These are phyloP conservation scores for Cercospora sojina DNA, from an alignment of 2,329 filamentous ascomycete genomes.

Conservation along the genomic window DNA sequence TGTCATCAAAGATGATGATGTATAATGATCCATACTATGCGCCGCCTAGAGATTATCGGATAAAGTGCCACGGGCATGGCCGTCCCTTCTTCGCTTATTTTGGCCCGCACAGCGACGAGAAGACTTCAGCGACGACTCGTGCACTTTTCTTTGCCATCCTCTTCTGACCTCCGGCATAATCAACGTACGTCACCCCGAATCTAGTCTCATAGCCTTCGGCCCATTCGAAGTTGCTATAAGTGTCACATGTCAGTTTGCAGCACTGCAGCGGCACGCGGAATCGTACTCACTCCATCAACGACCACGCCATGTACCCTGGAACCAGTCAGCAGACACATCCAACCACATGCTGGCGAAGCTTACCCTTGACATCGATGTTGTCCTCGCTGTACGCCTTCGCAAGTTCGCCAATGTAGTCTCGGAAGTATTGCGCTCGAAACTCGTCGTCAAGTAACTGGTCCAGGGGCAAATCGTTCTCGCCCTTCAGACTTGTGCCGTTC, in stretches of 20 bases:
- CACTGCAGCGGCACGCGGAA: not conserved
- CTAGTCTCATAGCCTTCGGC: constrained; percentile 73
- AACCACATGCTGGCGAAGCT: constrained; percentile 35
- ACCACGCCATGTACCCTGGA: constrained; percentile 15
- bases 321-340: not conserved
- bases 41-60: constrained; percentile 12
- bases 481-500: constrained; percentile 81
- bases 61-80: constrained; percentile 9
- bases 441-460: constrained; percentile 76
- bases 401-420: constrained; percentile 73
- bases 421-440: constrained; percentile 77
- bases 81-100: constrained; percentile 7
- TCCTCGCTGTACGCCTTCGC: constrained; percentile 69
- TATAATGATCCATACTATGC: constrained; percentile 12
- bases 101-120: constrained; percentile 15
- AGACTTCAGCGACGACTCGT: constrained; percentile 54
- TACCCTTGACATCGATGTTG: constrained; percentile 73
- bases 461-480: constrained; percentile 71
- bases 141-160: constrained; percentile 83
- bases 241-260: constrained; percentile 11
- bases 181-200: constrained; percentile 80
- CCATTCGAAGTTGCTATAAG: constrained; percentile 75
- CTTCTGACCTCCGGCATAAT: constrained; percentile 77
- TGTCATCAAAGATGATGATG: constrained; percentile 10
- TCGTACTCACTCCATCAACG: constrained; percentile 16